Evolutionary conservation across 1,284 basidiomycete species (phyloP).

Genomic region (Pseudozyma sp.): DNA sequence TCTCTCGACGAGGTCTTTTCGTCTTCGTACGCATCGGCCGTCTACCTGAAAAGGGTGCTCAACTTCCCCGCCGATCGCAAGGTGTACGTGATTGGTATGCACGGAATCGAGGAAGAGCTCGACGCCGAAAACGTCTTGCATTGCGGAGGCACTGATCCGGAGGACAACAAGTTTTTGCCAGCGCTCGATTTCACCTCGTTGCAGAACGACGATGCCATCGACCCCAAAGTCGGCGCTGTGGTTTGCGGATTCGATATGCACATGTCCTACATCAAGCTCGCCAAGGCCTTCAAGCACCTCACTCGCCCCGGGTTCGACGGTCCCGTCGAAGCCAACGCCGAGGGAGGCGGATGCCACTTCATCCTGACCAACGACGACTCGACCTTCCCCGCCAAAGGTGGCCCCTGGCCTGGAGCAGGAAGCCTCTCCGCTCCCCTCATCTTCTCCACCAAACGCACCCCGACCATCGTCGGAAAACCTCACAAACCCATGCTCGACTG

Average conservation of each 20-base stretch:
- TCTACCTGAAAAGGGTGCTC: conserved; percentile 89
- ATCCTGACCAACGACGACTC: conserved; percentile 93
- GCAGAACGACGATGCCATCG: conserved; percentile 71
- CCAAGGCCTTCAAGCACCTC: conserved; percentile 92
- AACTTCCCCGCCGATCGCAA: conserved; percentile 90
- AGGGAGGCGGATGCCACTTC: conserved; percentile 83
- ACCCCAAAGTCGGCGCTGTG: conserved; percentile 86
- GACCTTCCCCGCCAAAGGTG: conserved; percentile 83
- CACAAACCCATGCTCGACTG: conserved; percentile 91
- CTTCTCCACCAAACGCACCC: conserved; percentile 76
- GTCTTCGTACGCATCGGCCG: conserved; percentile 91
- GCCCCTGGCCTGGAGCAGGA: conserved; percentile 83
- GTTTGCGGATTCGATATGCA: conserved; percentile 78
- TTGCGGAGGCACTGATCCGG: conserved; percentile 87
- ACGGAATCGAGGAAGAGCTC: conserved; percentile 92
- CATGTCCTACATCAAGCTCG: conserved; percentile 83
- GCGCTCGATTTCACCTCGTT: conserved; percentile 79
- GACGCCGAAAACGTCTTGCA: conserved; percentile 81
- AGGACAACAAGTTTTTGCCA: conserved; percentile 80
- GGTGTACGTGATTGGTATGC: conserved; percentile 94
- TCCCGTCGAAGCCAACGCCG: conserved; percentile 68
- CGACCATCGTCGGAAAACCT: conserved; percentile 90
- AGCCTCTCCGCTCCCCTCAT: conserved; percentile 84
- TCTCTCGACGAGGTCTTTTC: conserved; percentile 89
- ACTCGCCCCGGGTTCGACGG: conserved; percentile 59